These are phyloP conservation scores for Cinnamomum chago DNA, from an alignment of 164 flowering plant genomes.

Conservation along the genomic window DNA sequence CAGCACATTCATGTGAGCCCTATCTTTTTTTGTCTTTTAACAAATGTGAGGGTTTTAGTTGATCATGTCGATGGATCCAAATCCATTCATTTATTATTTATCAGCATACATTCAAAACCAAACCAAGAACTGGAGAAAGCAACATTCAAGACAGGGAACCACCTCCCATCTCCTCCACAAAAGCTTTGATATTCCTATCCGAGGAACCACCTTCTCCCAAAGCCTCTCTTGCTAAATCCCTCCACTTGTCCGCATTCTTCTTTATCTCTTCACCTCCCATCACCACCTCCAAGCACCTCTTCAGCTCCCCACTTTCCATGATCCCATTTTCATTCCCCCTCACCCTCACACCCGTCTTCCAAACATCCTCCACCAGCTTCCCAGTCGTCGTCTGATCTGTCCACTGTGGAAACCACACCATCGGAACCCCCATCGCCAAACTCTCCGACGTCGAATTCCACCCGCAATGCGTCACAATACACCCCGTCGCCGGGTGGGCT, in stretches of 20 bases:
- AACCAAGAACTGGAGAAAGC: no score
- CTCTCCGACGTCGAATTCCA: constrained; percentile 32
- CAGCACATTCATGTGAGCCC: no score
- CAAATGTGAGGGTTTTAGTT: no score
- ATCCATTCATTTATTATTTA: no score
- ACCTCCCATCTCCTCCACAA: constrained; percentile 16
- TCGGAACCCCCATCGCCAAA: constrained; percentile 7
- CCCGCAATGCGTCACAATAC: constrained; percentile 45
- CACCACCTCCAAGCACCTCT: constrained; percentile 1
- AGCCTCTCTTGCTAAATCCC: no score
- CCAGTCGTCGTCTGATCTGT: constrained; percentile 13
- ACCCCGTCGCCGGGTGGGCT: constrained; percentile 29
- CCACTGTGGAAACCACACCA: constrained; percentile 9
- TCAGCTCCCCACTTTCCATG: constrained; percentile 4
- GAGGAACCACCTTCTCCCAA: constrained; percentile 42
- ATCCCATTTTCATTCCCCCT: not conserved
- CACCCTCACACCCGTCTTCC: constrained; percentile 5
- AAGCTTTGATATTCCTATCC: constrained; percentile 21
- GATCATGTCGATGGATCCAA: no score
- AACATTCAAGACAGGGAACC: no score
- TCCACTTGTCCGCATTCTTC: no score
- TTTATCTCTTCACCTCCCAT: constrained; percentile 18
- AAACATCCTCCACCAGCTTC: constrained; percentile 10
- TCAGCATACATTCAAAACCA: no score
- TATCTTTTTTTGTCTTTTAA: no score